Percentiles rank a stretch among this genome's conserved stretches.
Conservation (phyloP, 768 basidiomycete genomes). For the Boletellus ananas region DNA sequence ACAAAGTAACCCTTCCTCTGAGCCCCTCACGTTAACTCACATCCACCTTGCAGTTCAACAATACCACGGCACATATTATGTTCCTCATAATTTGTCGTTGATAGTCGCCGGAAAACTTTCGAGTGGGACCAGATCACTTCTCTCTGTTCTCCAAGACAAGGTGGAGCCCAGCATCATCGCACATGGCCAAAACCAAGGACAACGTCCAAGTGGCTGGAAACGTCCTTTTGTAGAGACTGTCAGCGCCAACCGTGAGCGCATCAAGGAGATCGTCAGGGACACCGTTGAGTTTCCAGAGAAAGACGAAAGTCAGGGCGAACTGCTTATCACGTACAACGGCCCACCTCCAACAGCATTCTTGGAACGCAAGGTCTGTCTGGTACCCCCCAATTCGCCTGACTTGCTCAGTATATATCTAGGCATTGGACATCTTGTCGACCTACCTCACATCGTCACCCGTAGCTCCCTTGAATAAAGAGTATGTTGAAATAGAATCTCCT, state of each 20-base stretch:
- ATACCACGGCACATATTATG: slow-evolving; percentile 87
- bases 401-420: slow-evolving; percentile 40
- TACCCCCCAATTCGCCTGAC: not conserved
- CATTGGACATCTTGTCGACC: slow-evolving; percentile 77
- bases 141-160: slow-evolving; percentile 75
- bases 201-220: slow-evolving; percentile 79
- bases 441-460: slow-evolving; percentile 86
- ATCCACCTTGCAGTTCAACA: slow-evolving; percentile 59
- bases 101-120: slow-evolving; percentile 87
- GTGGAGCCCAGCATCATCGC: slow-evolving; percentile 79
- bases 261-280: slow-evolving; percentile 52
- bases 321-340: slow-evolving; percentile 74
- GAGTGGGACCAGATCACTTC: slow-evolving; percentile 67
- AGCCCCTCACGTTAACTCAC: slow-evolving; percentile 14
- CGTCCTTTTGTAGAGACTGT: slow-evolving; percentile 90
- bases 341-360: slow-evolving; percentile 69
- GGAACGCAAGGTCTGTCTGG: slow-evolving; percentile 55
- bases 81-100: slow-evolving; percentile 89
- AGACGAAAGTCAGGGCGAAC: slow-evolving; percentile 92
- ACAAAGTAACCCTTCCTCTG: slow-evolving; percentile 57
- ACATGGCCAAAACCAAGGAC: slow-evolving; percentile 69
- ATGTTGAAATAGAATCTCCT: slow-evolving; percentile 86
- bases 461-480: slow-evolving; percentile 86
- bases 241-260: slow-evolving; percentile 57
- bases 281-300: slow-evolving; percentile 92